Conservation (phyloP, 2,329 filamentous ascomycete genomes). For the Penicillium sp. region DNA sequence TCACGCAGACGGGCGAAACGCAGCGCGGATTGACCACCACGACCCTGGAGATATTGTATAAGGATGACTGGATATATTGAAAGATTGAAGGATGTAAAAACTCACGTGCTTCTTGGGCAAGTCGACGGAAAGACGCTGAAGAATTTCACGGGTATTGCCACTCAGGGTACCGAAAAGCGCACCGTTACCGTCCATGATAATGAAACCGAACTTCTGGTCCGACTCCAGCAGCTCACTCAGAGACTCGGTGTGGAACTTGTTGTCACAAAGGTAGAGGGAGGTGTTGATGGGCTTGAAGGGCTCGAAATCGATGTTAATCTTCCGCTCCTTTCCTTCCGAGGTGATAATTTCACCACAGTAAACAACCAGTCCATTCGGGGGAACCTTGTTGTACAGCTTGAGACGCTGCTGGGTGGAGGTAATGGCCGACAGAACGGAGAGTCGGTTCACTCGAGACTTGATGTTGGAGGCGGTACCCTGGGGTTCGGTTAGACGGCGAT, state of each 20-base stretch:
- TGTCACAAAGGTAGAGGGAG: constrained; percentile 98
- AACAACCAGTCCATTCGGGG: constrained; percentile 93
- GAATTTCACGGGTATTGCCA: constrained; percentile 92
- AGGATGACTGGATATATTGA: not conserved
- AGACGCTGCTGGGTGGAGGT: constrained; percentile 98
- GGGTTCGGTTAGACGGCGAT: constrained; percentile 12
- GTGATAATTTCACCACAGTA: constrained; percentile 99
- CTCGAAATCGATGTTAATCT: constrained; percentile 99
- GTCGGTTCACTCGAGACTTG: constrained; percentile 98
- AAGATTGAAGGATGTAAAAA: not conserved
- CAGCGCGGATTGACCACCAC: constrained; percentile 98
- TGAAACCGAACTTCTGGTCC: constrained; percentile 99
- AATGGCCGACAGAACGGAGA: constrained; percentile 96
- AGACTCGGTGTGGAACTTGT: constrained; percentile 99
- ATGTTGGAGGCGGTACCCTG: constrained; percentile 98
- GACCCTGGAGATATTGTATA: constrained; percentile 52
- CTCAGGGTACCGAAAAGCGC: constrained; percentile 94
- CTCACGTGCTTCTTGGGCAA: constrained; percentile 90
- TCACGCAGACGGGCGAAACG: constrained; percentile 99
- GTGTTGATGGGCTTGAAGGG: constrained; percentile 99
- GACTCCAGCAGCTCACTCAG: constrained; percentile 96
- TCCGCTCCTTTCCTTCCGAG: constrained; percentile 95
- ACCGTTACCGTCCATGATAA: constrained; percentile 99
- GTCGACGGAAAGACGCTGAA: constrained; percentile 98
- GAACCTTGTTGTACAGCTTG: constrained; percentile 98